phyloP scores from a whole-genome alignment of 2,329 filamentous ascomycete species.

The Thermoascus crustaceus region DNA sequence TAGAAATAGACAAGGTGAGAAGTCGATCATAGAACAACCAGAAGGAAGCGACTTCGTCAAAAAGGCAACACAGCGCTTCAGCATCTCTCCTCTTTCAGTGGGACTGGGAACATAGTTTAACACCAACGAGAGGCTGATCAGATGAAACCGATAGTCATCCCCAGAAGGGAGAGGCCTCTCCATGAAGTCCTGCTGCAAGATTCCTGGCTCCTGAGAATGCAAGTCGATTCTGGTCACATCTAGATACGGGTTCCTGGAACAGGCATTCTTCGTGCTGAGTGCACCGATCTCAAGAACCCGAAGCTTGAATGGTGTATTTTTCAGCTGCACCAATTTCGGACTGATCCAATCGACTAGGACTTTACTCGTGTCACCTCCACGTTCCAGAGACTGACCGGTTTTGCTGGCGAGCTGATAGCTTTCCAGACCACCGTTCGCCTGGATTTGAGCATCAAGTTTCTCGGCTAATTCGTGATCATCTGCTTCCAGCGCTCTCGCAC shows the following conservation, averaged over 20 bases:
- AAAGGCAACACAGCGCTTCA: constrained; percentile 65
- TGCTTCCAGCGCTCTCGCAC: constrained; percentile 43
- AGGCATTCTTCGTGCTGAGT: constrained; percentile 75
- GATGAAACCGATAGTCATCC: constrained; percentile 64
- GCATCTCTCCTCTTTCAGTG: constrained; percentile 70
- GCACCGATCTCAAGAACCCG: constrained; percentile 83
- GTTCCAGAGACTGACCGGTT: constrained; percentile 50
- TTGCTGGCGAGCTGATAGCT: constrained; percentile 56
- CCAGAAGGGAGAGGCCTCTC: constrained; percentile 60
- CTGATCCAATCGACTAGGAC: constrained; percentile 52
- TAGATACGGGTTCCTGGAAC: constrained; percentile 63
- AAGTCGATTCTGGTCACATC: constrained; percentile 79
- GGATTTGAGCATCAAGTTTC: constrained; percentile 43
- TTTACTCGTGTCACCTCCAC: constrained; percentile 57
- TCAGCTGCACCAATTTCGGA: constrained; percentile 18
- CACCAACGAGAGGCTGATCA: constrained; percentile 86
- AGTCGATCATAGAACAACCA: constrained; percentile 16
- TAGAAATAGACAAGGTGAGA: constrained; percentile 61
- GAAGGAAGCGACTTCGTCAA: constrained; percentile 36
- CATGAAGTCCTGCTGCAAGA: constrained; percentile 92
- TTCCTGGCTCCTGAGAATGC: constrained; percentile 69
- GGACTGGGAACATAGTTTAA: constrained; percentile 88
- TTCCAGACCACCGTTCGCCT: constrained; percentile 50
- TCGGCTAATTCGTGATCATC: constrained; percentile 34
- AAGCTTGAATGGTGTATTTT: constrained; percentile 30